These are phyloP conservation scores for Neofusicoccum sp. DNA, from an alignment of 2,329 filamentous ascomycete species.

Conservation along the genomic window DNA sequence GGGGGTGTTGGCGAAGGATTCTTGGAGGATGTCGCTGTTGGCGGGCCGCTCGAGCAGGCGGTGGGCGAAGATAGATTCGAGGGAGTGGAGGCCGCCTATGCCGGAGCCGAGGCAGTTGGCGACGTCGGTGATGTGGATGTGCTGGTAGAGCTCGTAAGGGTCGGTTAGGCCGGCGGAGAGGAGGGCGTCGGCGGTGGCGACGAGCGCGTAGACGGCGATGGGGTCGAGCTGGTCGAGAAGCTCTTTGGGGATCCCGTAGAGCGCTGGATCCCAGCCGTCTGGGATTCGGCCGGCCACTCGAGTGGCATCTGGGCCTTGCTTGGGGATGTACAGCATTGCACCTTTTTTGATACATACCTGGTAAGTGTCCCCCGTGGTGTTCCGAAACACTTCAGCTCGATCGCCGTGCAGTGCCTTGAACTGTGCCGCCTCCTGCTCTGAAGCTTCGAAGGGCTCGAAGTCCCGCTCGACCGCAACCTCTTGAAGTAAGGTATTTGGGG, in stretches of 20 bases:
- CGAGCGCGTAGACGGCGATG: constrained; percentile 34
- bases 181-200: constrained; percentile 35
- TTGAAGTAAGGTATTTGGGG: too few relatives aligned
- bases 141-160: constrained; percentile 29
- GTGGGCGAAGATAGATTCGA: constrained; percentile 31
- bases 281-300: constrained; percentile 39
- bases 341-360: constrained; percentile 30
- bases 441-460: not conserved
- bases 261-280: constrained; percentile 34
- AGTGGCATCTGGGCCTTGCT: constrained; percentile 25
- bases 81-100: constrained; percentile 28
- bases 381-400: not conserved
- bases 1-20: constrained; percentile 38
- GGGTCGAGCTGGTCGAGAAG: constrained; percentile 38
- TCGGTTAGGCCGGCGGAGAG: constrained; percentile 36
- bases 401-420: not conserved
- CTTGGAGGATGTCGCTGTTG: constrained; percentile 35
- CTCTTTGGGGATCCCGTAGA: constrained; percentile 39
- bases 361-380: too few relatives aligned
- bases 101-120: constrained; percentile 36
- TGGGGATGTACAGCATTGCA: constrained; percentile 34
- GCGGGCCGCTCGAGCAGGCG: constrained; percentile 31
- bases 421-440: not conserved
- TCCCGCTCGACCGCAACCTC: not conserved
- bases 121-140: constrained; percentile 39